These are phyloP conservation scores for Gyromitra esculenta DNA, from an alignment of 2,329 filamentous ascomycete genomes.

Conservation along the genomic window DNA sequence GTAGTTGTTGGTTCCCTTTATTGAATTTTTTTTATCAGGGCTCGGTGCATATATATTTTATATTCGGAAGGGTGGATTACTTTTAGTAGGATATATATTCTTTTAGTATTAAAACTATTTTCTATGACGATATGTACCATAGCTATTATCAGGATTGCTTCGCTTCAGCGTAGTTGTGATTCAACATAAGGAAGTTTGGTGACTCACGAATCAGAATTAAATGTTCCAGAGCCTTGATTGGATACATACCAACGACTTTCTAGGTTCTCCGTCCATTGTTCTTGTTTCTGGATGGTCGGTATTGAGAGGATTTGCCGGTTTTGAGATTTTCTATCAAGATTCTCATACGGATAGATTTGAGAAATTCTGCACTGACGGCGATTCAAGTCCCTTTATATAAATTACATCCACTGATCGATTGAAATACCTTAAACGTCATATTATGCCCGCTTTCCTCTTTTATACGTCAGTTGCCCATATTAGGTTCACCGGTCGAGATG, in stretches of 20 bases:
- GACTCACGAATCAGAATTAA: neutral
- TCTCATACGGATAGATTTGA: neutral
- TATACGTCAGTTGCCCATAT: neutral
- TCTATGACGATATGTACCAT: neutral
- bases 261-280: no score
- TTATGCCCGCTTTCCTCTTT: neutral
- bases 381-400: neutral
- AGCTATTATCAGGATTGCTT: neutral
- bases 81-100: neutral
- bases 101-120: neutral
- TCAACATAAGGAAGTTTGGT: neutral
- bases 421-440: neutral
- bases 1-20: neutral
- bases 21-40: neutral
- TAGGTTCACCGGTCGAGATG: neutral
- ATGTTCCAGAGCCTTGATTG: neutral
- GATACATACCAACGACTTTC: neutral
- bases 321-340: neutral
- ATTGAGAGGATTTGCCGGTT: neutral
- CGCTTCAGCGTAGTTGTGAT: neutral
- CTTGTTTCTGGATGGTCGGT: neutral
- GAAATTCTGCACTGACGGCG: no score
- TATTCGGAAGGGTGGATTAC: neutral
- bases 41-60: conserved; percentile 5
- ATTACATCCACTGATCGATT: neutral